A percentile compares a stretch with the other conserved stretches of the same genome.
These are phyloP conservation scores for Monosporozyma aerobia DNA, from an alignment of 805 yeast genomes.

Conservation along the genomic window DNA sequence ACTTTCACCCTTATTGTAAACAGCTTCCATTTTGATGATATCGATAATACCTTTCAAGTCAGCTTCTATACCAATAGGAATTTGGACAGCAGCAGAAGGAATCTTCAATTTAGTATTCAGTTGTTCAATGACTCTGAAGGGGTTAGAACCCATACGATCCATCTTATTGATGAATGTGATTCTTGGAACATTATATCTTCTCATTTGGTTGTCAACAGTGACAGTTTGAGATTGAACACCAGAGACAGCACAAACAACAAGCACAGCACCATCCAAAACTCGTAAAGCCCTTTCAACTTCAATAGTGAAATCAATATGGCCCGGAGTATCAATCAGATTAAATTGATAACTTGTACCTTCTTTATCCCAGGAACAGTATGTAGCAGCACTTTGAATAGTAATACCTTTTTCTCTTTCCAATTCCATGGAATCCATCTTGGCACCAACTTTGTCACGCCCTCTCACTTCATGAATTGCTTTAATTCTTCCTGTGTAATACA, in stretches of 20 bases:
- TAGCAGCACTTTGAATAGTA: constrained; percentile 97
- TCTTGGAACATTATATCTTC: constrained; percentile 94
- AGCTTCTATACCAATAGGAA: constrained; percentile 91
- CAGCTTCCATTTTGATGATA: constrained; percentile 75
- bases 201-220: constrained; percentile 98
- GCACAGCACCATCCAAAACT: constrained; percentile 95
- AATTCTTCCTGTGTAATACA: constrained; percentile 93
- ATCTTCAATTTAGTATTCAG: constrained; percentile 77
- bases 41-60: constrained; percentile 84
- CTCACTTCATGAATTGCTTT: constrained; percentile 95
- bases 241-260: constrained; percentile 96
- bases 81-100: constrained; percentile 96
- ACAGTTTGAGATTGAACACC: constrained; percentile 99
- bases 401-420: constrained; percentile 97
- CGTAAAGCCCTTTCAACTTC: constrained; percentile 98
- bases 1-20: constrained; percentile 81
- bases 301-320: constrained; percentile 97
- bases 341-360: constrained; percentile 63
- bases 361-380: constrained; percentile 93
- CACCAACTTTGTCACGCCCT: constrained; percentile 96
- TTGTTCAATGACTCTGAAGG: constrained; percentile 91
- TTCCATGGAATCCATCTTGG: constrained; percentile 99
- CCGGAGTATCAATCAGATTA: constrained; percentile 96
- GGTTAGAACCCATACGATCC: constrained; percentile 99
- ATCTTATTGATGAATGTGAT: constrained; percentile 93